phyloP scores from a whole-genome alignment of 352 stramenopile species.

The Phytophthora sp. region DNA sequence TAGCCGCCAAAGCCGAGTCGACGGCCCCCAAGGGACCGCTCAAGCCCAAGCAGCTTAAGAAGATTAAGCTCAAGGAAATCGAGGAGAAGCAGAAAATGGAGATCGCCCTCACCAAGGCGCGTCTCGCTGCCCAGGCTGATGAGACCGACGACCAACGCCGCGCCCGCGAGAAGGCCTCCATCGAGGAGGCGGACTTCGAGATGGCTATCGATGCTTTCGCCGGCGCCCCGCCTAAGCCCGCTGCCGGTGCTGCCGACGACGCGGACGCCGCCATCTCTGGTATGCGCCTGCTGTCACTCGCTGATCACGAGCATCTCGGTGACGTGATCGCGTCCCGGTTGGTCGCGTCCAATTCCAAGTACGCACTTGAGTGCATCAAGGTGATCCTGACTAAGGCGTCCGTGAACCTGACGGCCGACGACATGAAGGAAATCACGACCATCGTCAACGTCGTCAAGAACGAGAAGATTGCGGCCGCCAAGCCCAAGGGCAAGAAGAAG shows the following conservation, averaged over 20 bases:
- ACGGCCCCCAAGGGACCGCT: constrained; percentile 56
- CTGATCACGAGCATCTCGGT: constrained; percentile 77
- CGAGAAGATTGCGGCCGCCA: constrained; percentile 83
- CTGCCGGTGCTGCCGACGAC: constrained; percentile 34
- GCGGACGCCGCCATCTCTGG: constrained; percentile 53
- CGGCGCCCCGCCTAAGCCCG: constrained; percentile 41
- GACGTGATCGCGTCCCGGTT: constrained; percentile 67
- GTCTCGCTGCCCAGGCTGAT: constrained; percentile 71
- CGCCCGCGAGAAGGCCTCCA: constrained; percentile 61
- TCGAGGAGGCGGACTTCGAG: constrained; percentile 79
- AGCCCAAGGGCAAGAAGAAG: constrained; percentile 89
- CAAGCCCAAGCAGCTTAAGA: constrained; percentile 89
- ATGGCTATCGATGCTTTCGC: constrained; percentile 79
- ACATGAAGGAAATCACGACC: constrained; percentile 89
- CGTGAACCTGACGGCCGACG: constrained; percentile 78
- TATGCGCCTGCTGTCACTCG: constrained; percentile 74
- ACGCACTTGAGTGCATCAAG: constrained; percentile 83
- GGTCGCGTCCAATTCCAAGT: constrained; percentile 70
- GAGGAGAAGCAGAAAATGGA: constrained; percentile 84
- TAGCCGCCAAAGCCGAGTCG: constrained; percentile 29
- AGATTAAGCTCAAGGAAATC: constrained; percentile 87
- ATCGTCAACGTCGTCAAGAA: constrained; percentile 91
- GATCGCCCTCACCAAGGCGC: constrained; percentile 75
- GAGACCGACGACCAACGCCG: constrained; percentile 68
- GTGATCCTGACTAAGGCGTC: constrained; percentile 82